These are phyloP conservation scores for Breviolum minutum DNA, from an alignment of 73 alveolate species.

Conservation along the genomic window DNA sequence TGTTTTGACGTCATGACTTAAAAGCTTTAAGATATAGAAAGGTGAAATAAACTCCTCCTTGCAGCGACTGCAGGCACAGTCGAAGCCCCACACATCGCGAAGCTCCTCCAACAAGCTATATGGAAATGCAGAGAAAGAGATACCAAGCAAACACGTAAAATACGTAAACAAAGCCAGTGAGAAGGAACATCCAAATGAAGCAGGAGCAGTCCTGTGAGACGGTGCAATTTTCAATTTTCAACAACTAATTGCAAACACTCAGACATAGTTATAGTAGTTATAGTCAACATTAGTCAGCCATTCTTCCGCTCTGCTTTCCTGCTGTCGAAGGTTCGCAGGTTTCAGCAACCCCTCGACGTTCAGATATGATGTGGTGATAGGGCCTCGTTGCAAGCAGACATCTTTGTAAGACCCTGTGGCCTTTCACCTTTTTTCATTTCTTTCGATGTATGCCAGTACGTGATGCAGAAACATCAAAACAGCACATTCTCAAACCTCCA, in stretches of 20 bases:
- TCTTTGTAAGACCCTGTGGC: background rate
- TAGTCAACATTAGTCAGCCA: background rate
- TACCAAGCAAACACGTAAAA: background rate
- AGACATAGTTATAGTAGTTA: background rate
- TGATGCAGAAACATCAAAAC: too few relatives aligned
- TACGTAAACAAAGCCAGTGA: background rate
- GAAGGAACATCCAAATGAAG: too few relatives aligned
- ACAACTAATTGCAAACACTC: background rate
- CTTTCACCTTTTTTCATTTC: too few relatives aligned
- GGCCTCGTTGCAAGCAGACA: background rate
- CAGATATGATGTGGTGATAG: constrained; percentile 66
- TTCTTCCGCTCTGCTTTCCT: background rate
- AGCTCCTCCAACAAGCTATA: constrained; percentile 5
- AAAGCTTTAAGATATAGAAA: background rate
- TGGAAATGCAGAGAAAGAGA: background rate
- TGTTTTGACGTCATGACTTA: too few relatives aligned
- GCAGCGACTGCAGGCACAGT: constrained; percentile 74
- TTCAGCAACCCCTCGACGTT: constrained; percentile 43
- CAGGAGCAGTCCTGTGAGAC: too few relatives aligned
- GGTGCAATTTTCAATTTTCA: too few relatives aligned
- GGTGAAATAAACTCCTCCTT: background rate
- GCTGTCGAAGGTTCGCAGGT: background rate
- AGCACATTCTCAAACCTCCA: too few relatives aligned
- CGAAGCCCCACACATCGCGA: constrained; percentile 77
- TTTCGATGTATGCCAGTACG: too few relatives aligned